Evolutionary conservation across 2,329 filamentous ascomycete species (phyloP).

Genomic region (Colletotrichum acutatum): DNA sequence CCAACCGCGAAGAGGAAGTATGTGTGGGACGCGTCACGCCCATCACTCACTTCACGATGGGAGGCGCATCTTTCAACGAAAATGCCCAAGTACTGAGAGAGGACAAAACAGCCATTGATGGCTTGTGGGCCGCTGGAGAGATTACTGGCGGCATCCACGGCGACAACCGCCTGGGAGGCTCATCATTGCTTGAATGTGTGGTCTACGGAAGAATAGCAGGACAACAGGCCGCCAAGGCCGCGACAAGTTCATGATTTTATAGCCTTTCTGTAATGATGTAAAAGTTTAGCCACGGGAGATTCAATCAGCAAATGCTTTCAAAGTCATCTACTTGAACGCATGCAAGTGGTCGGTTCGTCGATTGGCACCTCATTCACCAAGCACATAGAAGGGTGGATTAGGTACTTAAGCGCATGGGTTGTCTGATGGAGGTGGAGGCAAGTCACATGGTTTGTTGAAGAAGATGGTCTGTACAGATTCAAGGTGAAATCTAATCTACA

Average conservation of each 20-base stretch:
- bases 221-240: conserved; percentile 51
- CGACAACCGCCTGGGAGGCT: conserved; percentile 70
- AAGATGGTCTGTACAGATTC: conserved; percentile 7
- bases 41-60: conserved; percentile 75
- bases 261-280: neutral
- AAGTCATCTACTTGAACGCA: neutral
- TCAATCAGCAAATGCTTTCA: neutral
- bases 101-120: conserved; percentile 55
- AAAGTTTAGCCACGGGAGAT: neutral
- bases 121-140: conserved; percentile 72
- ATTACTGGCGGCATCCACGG: conserved; percentile 74
- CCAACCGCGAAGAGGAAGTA: conserved; percentile 61
- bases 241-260: neutral
- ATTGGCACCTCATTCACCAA: neutral
- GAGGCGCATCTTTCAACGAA: conserved; percentile 68
- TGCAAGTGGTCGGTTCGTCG: neutral
- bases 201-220: conserved; percentile 72
- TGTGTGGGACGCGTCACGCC: conserved; percentile 71
- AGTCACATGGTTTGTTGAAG: neutral
- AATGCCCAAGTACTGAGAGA: conserved; percentile 60
- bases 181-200: conserved; percentile 71
- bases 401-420: neutral
- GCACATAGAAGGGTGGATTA: neutral
- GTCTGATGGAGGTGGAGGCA: neutral
- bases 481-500: conserved; percentile 3